Evolutionary conservation across 2,329 filamentous ascomycete genomes (phyloP), one percentile per base, ranked within the genome.

Genomic region (Xylaria arbuscula): DNA sequence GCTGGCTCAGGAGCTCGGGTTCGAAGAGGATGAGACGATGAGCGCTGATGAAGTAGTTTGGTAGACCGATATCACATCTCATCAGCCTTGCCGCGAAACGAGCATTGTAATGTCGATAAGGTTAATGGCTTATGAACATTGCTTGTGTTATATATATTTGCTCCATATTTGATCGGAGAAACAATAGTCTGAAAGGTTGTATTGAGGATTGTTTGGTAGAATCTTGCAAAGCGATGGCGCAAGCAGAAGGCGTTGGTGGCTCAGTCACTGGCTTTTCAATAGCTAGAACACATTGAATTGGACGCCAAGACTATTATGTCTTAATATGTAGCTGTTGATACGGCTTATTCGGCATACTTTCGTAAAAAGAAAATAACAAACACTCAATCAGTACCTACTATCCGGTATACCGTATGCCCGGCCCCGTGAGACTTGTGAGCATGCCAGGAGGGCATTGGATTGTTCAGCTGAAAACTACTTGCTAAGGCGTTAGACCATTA

Each of bases 1-100:
- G 71, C 77, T 77, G 45, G 80, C 78, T 2, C 74, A 80, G 45
- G 81, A 82, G 50, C 77, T 80, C 76, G 82, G 80, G 0, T 83
- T 84, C 57, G 80, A 76, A 4, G 78, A 76, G 22, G 78, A 80
- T 19, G 79, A 78, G 36, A 81, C 79, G 15, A 80, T 79, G 70
- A 71, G 73, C 28, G 76, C 74, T 13, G 78, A 79, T n/a, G 79
- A 81, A 67, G 68, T 66, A 53, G 38, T 76, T 56, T 50, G 64
- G 51, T 75, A 62, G 66, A 24, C 24, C 38, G 51, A 22, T 32
- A 48, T 47, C 24, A 38, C 47, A 34, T 58, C 22, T 40, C 28
- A 34, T 32, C 34, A 10, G 51, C 42, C n/a, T 54, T 28, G n/a
- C 45, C 24, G 22, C 36, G 40, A 50, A 28, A 32, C 28, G 13